Evolutionary conservation across 2,329 filamentous ascomycete species (phyloP).

Genomic region (Graphium sp.): DNA sequence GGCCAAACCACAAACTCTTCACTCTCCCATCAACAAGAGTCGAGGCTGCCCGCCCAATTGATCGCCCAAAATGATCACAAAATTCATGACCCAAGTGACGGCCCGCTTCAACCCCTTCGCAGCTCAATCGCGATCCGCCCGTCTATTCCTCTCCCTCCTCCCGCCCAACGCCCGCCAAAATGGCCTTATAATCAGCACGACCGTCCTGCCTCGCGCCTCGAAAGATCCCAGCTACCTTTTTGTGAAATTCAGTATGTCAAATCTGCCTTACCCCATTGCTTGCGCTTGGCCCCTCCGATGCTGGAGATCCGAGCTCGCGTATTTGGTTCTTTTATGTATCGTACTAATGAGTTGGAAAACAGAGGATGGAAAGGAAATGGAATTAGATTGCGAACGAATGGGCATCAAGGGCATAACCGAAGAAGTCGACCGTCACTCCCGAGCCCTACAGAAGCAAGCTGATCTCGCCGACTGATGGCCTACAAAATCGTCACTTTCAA

Average conservation of each 20-base stretch:
- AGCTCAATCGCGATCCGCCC: conserved; percentile 59
- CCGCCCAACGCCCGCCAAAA: conserved; percentile 59
- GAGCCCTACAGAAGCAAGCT: conserved; percentile 64
- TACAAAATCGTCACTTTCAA: too few relatives aligned
- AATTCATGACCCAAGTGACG: conserved; percentile 70
- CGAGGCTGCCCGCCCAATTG: too few relatives aligned
- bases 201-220: conserved; percentile 54
- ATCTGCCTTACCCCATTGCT: background rate
- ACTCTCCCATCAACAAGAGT: too few relatives aligned
- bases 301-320: background rate
- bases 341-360: too few relatives aligned
- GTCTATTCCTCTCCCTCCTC: conserved; percentile 74
- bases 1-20: too few relatives aligned
- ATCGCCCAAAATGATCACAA: conserved; percentile 53
- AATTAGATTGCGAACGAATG: conserved; percentile 63
- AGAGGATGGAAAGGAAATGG: conserved; percentile 91
- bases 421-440: conserved; percentile 81
- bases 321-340: background rate
- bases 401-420: conserved; percentile 75
- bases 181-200: conserved; percentile 63
- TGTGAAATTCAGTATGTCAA: conserved; percentile 68
- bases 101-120: conserved; percentile 91
- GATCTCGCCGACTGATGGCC: conserved; percentile 46
- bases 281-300: background rate
- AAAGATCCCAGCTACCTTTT: conserved; percentile 51